These are phyloP conservation scores for Nakazawaea ernobii DNA, from an alignment of 805 yeast genomes.

Conservation along the genomic window DNA sequence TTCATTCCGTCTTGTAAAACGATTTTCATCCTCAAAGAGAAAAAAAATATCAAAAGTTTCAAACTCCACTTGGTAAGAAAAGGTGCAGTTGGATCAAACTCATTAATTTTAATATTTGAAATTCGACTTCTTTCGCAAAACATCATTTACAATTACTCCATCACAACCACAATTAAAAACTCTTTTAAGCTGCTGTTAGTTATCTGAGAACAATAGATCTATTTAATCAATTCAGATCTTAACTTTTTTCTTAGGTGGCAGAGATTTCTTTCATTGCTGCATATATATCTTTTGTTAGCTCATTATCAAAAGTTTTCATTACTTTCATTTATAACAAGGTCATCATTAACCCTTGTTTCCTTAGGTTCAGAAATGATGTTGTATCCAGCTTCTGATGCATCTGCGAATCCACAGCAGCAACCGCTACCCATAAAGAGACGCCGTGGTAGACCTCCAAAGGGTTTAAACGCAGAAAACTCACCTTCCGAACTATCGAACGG, in stretches of 20 bases:
- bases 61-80: too few species aligned
- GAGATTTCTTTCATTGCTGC: too few species aligned
- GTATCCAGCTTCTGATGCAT: background rate
- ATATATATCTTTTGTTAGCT: background rate
- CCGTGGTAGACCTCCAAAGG: constrained; percentile 14
- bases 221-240: too few species aligned
- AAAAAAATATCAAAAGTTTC: background rate
- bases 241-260: too few species aligned
- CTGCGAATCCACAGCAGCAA: constrained; percentile 1
- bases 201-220: too few species aligned
- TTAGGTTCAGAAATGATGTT: constrained; percentile 1
- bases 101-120: too few species aligned
- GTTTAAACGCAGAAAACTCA: constrained; percentile 6
- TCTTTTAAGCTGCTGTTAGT: too few species aligned
- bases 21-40: background rate
- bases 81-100: too few species aligned
- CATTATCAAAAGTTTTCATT: background rate
- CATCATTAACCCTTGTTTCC: background rate
- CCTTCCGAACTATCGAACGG: constrained; percentile 1
- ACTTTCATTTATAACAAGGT: too few species aligned
- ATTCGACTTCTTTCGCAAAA: too few species aligned
- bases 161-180: too few species aligned
- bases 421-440: constrained; percentile 10
- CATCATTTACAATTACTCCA: too few species aligned
- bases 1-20: background rate